A percentile compares a stretch with the other conserved stretches of the same genome.
These are phyloP conservation scores for Aspergillus asperescens DNA, from an alignment of 495 filamentous ascomycete species.

Conservation along the genomic window DNA sequence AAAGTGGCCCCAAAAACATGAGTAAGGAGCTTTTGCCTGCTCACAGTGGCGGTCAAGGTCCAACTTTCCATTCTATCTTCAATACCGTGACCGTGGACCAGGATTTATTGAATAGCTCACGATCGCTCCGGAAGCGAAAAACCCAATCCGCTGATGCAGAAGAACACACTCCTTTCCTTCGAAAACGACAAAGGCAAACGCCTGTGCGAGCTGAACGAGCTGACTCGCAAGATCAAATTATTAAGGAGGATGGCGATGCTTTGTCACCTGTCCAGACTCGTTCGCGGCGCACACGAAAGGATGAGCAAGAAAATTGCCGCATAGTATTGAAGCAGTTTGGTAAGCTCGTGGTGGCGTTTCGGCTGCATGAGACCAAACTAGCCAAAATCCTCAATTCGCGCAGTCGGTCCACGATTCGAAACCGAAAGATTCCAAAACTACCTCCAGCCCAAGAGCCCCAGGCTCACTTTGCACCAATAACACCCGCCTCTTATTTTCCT, in stretches of 20 bases:
- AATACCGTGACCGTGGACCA: constrained; percentile 69
- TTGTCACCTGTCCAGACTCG: constrained; percentile 30
- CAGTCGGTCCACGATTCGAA: constrained; percentile 30
- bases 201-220: constrained; percentile 23
- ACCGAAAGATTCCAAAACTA: constrained; percentile 35
- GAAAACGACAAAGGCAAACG: constrained; percentile 42
- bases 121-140: constrained; percentile 83
- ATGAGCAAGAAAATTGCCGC: constrained; percentile 34
- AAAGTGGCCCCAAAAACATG: constrained; percentile 47
- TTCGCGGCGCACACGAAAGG: constrained; percentile 33
- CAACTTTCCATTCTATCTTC: constrained; percentile 83
- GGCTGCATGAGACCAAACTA: constrained; percentile 54
- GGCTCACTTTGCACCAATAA: constrained; percentile 43
- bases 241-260: constrained; percentile 20
- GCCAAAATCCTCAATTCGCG: constrained; percentile 49
- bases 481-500: constrained; percentile 53
- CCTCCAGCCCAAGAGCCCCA: constrained; percentile 34
- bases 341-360: constrained; percentile 55
- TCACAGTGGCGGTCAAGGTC: constrained; percentile 60
- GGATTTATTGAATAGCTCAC: constrained; percentile 79
- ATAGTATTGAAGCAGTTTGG: constrained; percentile 33
- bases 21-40: constrained; percentile 72
- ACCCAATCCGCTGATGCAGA: constrained; percentile 52
- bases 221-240: constrained; percentile 17
- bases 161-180: constrained; percentile 42